phyloP scores from a whole-genome alignment of 495 filamentous ascomycete species.

The Aspergillus steynii region DNA sequence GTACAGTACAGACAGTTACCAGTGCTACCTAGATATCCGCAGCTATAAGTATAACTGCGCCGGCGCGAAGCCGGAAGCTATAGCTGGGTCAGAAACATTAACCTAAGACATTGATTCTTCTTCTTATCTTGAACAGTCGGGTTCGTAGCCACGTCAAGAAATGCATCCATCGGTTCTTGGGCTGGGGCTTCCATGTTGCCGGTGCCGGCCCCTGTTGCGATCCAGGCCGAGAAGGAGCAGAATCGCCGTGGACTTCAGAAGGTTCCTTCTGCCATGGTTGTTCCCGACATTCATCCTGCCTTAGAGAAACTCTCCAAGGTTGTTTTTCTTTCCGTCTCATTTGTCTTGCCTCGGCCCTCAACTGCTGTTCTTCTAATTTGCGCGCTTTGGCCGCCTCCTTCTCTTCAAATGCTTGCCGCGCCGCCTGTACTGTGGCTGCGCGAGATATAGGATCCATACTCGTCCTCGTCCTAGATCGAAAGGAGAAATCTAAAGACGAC shows the following conservation, averaged over 20 bases:
- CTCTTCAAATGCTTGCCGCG: slow-evolving; percentile 58
- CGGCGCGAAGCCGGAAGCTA: background rate
- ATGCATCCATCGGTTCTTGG: slow-evolving; percentile 47
- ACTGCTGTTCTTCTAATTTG: slow-evolving; percentile 55
- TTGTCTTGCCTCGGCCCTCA: slow-evolving; percentile 48
- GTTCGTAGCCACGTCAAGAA: slow-evolving; percentile 52
- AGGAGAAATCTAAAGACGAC: slow-evolving; percentile 58
- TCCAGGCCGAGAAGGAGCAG: slow-evolving; percentile 5
- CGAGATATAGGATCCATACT: slow-evolving; percentile 51
- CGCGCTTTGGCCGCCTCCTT: slow-evolving; percentile 59
- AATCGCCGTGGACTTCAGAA: background rate
- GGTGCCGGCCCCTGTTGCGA: slow-evolving; percentile 15
- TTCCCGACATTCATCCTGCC: slow-evolving; percentile 21
- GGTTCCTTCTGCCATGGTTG: slow-evolving; percentile 11
- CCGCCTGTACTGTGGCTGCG: slow-evolving; percentile 54
- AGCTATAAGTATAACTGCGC: background rate
- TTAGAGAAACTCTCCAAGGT: slow-evolving; percentile 19
- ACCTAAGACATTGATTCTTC: slow-evolving; percentile 29
- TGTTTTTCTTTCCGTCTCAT: slow-evolving; percentile 38
- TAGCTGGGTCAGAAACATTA: background rate
- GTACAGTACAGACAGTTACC: no score
- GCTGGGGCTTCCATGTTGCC: slow-evolving; percentile 37
- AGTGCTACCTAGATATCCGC: no score
- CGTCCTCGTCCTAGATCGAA: slow-evolving; percentile 48
- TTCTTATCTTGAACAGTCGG: slow-evolving; percentile 45